Base-by-base conservation (phyloP, 495 filamentous ascomycete species). In the Trichoderma asperelloides region DNA sequence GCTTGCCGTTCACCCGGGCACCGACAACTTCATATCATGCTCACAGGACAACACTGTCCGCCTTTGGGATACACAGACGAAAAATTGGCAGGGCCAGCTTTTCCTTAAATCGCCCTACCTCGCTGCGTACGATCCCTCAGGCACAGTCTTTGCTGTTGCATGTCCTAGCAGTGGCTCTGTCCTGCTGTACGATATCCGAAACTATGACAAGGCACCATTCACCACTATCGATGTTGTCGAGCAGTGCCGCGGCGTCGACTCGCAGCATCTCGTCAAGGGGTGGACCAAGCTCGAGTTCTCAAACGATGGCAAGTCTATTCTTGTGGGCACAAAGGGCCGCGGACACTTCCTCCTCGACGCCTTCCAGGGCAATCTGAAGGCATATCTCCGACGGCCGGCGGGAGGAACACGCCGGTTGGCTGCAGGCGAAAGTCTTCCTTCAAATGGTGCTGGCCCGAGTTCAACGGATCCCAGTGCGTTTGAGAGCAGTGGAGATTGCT, bases 251-350 rank as follows among this genome's bases (percentile, higher is more conserved):
- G 69, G 69, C 2, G 74, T 78, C 18, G 78, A 81, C 21, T 21
- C 73, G 2, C 69, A 74, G 2, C 63, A 71, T 11, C 66, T 70
- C 3, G 87, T 78, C 77, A 87, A 77, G 70, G 83, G 76, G 21
- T 98, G 94, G 93, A 95, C 88, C 3, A 89, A 88, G 63, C 80
- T 98, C 27, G 91, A 96, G 68, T 98, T 98, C 74, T 90, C 90
- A 64, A 98, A 98, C 73, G 94, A 98, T 73, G 95, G 95, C 0
- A 96, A 96, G 73, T 85, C 84, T 68, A 74, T 98, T 65, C 84
- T 98, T 27, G 70, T 98, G 37, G 88, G 90, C 30, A 96, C 93
- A 8, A 89, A 88, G 33, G 88, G 88, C 13, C 81, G 82, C 51
- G 91, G 92, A 3, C 96, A 98, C 72, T 95, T 90, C 70, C 78